Conservation (phyloP, 257 asterid species). For the Ilex aquifolium region DNA sequence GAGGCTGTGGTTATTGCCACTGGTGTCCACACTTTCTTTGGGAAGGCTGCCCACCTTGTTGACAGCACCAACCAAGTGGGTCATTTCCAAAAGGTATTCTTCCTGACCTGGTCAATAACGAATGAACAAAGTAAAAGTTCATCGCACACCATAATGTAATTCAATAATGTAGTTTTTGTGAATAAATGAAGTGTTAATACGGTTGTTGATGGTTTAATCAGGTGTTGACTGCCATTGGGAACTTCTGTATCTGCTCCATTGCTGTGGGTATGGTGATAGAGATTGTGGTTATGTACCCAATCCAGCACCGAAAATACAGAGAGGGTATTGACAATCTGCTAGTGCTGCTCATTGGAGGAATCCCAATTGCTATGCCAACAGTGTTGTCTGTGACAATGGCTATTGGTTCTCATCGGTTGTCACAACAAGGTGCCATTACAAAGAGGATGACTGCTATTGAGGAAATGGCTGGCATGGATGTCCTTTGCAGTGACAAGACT, state of each 20-base stretch:
- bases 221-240: slow-evolving; percentile 55
- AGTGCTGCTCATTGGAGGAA: slow-evolving; percentile 52
- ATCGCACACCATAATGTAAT: too few species aligned
- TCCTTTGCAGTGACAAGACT: slow-evolving; percentile 57
- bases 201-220: slow-evolving; percentile 1
- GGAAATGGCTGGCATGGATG: slow-evolving; percentile 63
- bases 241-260: slow-evolving; percentile 53
- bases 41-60: slow-evolving; percentile 60
- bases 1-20: slow-evolving; percentile 55
- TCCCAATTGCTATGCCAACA: slow-evolving; percentile 60
- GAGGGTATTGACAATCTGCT: slow-evolving; percentile 49
- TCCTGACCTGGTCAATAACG: too few species aligned
- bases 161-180: too few species aligned
- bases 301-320: slow-evolving; percentile 42
- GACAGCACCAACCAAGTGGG: slow-evolving; percentile 54
- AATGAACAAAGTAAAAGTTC: not conserved
- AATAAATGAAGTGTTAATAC: too few species aligned
- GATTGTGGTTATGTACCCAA: slow-evolving; percentile 47
- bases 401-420: slow-evolving; percentile 48
- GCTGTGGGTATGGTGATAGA: slow-evolving; percentile 44
- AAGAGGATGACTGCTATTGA: slow-evolving; percentile 62
- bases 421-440: slow-evolving; percentile 56
- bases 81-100: slow-evolving; percentile 48
- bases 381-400: slow-evolving; percentile 59
- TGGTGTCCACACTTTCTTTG: slow-evolving; percentile 49